Percentiles rank a stretch among this genome's conserved stretches.
Conservation (phyloP, 2,329 filamentous ascomycete genomes). For the Stagonosporopsis vannaccii region DNA sequence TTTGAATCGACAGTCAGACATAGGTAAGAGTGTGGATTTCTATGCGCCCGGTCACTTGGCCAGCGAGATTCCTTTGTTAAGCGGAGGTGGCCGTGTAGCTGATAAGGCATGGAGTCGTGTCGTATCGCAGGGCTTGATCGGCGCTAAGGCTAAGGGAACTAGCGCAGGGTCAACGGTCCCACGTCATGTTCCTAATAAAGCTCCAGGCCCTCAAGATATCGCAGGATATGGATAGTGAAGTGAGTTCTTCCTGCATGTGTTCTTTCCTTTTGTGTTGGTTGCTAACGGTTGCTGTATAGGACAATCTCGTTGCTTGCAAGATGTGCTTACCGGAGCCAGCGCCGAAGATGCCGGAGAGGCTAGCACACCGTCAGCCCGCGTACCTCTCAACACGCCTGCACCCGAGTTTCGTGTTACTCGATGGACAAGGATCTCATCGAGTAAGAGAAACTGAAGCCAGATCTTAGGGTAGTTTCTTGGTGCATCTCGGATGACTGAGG, state of each 20-base stretch:
- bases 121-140: constrained; percentile 24
- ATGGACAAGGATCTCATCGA: constrained; percentile 41
- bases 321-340: constrained; percentile 20
- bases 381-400: constrained; percentile 31
- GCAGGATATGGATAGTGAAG: not conserved
- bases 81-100: constrained; percentile 23
- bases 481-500: constrained; percentile 14
- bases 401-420: constrained; percentile 39
- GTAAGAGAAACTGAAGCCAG: constrained; percentile 37
- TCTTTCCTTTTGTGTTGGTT: not conserved
- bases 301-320: constrained; percentile 1
- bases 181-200: constrained; percentile 30
- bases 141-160: constrained; percentile 34
- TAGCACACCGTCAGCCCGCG: constrained; percentile 36
- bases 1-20: not conserved
- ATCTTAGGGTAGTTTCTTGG: constrained; percentile 16
- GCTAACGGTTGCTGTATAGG: constrained; percentile 2
- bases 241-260: not conserved
- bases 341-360: constrained; percentile 32
- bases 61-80: constrained; percentile 4
- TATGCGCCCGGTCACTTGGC: too few relatives aligned
- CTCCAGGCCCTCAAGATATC: constrained; percentile 9
- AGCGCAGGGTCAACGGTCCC: constrained; percentile 38
- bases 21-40: not conserved
- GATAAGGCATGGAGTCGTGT: constrained; percentile 32